Base-by-base conservation (phyloP, 176 grass and related monocot species). In the Carex littledalei region DNA sequence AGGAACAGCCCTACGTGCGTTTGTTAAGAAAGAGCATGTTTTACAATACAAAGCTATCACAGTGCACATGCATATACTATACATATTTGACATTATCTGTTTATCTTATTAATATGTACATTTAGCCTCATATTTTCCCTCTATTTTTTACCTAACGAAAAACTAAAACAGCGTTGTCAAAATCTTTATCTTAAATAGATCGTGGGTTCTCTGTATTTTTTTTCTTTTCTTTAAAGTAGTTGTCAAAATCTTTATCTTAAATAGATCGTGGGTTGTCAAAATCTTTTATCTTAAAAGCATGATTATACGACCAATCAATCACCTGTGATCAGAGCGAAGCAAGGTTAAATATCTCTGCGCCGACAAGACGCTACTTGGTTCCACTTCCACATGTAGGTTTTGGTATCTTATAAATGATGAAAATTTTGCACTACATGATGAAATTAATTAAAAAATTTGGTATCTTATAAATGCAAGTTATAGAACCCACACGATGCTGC, bases 321-420 rank as follows among this genome's bases (percentile, higher is more conserved):
- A 56, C 49, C 1, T 56, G 12, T 9, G 17, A 71, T 71, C 37
- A 8, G 37, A 71, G 37, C 8, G 2, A 20, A 71, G 67, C 17
- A 20, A 45, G 45, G 21, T 71, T 0, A 56, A 71, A 21, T 0
- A 56, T 32, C 24, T 52, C 1, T 34, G 62, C 63, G 39, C 81
- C 63, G 63, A 68, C 80, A 43, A 8, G 60, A 47, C n/a, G 26
- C 14, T 29, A 45, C 47, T 26, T 29, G 39, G 18, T 83, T 82
- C 41, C 37, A 83, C 80, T 83, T 82, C 41, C 59, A 83, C 80
- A 54, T 67, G 56, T 83, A 67, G 61, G 60, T 63, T 81, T 64
- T 17, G 12, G 24, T 24, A 24, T 24, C 24, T 24, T 24, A 24
- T 24, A 24, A 24, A 24, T 24, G 24, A 24, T 24, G 24, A 24